Percentiles rank a stretch among this genome's conserved stretches.
Evolutionary conservation across 2,329 filamentous ascomycete species (phyloP).

Genomic region (Chalaropsis thielavioides): DNA sequence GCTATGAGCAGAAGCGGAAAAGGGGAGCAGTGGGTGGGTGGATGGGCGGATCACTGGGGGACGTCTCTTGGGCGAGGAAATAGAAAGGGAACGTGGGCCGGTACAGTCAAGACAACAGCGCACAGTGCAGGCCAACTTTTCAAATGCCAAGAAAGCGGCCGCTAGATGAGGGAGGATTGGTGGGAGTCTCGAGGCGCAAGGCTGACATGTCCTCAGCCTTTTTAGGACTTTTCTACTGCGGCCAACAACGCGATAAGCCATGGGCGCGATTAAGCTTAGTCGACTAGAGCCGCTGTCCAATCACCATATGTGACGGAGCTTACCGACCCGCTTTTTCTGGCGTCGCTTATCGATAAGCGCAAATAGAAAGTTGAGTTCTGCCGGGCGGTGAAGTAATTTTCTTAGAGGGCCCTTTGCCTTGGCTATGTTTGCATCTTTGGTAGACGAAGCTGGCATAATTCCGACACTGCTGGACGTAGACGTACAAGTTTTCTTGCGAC

Average conservation of each 20-base stretch:
- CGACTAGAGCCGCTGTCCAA: background rate
- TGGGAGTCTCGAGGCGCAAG: background rate
- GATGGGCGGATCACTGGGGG: too few species aligned
- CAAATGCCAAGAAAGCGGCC: background rate
- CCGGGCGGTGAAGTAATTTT: slow-evolving; percentile 17
- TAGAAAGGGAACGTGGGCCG: background rate
- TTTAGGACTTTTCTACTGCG: background rate
- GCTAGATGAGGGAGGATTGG: too few species aligned
- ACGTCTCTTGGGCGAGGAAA: background rate
- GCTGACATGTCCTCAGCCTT: slow-evolving; percentile 3
- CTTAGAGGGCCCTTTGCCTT: slow-evolving; percentile 7
- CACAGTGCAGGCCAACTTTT: background rate
- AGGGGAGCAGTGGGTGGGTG: background rate
- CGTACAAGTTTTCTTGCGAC: background rate
- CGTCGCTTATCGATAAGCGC: slow-evolving; percentile 13
- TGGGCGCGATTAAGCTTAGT: background rate
- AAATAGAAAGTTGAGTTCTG: slow-evolving; percentile 13
- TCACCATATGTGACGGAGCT: background rate
- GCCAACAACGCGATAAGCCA: background rate
- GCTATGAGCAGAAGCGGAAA: background rate
- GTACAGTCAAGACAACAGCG: background rate
- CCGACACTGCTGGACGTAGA: background rate
- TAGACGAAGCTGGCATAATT: background rate
- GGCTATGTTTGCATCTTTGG: background rate
- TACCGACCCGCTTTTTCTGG: background rate